These are phyloP conservation scores for Yamadazyma olivae DNA, from an alignment of 805 yeast genomes.

Conservation along the genomic window DNA sequence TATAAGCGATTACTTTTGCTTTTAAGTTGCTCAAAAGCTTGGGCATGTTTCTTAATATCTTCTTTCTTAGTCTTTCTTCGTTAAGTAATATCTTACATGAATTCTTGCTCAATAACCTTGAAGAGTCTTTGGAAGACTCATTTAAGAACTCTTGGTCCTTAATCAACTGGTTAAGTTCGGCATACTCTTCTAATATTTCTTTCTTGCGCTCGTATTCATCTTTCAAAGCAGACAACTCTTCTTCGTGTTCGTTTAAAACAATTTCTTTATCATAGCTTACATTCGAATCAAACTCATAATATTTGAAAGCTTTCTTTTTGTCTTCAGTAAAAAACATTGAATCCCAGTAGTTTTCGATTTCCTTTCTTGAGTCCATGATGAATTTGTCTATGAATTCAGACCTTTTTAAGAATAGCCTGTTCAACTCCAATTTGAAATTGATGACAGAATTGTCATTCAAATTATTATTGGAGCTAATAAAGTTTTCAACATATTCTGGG, in stretches of 20 bases:
- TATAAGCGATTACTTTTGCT: conserved; percentile 46
- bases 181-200: conserved; percentile 55
- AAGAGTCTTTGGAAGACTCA: conserved; percentile 74
- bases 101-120: conserved; percentile 69
- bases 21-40: conserved; percentile 52
- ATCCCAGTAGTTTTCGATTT: conserved; percentile 63
- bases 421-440: conserved; percentile 53
- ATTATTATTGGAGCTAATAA: conserved; percentile 44
- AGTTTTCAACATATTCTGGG: conserved; percentile 33
- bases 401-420: conserved; percentile 57
- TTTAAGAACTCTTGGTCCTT: conserved; percentile 61
- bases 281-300: conserved; percentile 28
- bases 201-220: conserved; percentile 47
- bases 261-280: conserved; percentile 52
- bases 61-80: conserved; percentile 76
- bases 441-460: conserved; percentile 47
- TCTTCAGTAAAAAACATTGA: conserved; percentile 54
- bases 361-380: conserved; percentile 56
- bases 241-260: conserved; percentile 60
- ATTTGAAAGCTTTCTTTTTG: conserved; percentile 48
- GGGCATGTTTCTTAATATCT: conserved; percentile 68
- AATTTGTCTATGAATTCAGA: conserved; percentile 64
- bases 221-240: conserved; percentile 53
- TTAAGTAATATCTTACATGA: conserved; percentile 74
- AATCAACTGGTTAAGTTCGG: conserved; percentile 52